Evolutionary conservation across 179 eudicot genomes (phyloP).

Genomic region (Amaranthus tricolor): DNA sequence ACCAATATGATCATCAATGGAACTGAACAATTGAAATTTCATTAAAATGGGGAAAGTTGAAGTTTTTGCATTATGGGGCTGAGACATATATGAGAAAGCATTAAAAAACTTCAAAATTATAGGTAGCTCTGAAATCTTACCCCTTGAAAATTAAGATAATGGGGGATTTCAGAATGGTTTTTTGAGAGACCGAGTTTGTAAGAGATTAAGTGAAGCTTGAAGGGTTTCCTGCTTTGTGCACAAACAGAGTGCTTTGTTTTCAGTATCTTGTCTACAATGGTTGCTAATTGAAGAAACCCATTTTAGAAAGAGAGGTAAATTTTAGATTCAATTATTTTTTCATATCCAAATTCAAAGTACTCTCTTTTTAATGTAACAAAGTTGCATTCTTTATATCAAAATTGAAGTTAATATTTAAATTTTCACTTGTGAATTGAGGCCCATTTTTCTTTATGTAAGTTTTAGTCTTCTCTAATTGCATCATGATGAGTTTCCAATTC

Average conservation of each 20-base stretch:
- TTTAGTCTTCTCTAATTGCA: not conserved
- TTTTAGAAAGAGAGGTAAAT: constrained; percentile 1
- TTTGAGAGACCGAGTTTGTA: not conserved
- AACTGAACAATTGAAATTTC: constrained; percentile 28
- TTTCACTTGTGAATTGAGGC: not conserved
- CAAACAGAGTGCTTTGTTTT: constrained; percentile 1
- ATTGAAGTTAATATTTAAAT: too few relatives aligned
- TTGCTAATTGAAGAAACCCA: constrained; percentile 15
- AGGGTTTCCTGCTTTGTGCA: not conserved
- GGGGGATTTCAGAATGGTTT: not conserved
- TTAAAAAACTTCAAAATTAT: constrained; percentile 25
- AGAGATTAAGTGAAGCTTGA: not conserved
- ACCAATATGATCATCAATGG: constrained; percentile 12
- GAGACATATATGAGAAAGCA: constrained; percentile 10
- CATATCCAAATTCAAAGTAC: not conserved
- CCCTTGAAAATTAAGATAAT: constrained; percentile 28
- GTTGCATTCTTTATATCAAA: not conserved
- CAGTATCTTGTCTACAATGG: constrained; percentile 12
- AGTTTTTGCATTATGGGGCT: constrained; percentile 17
- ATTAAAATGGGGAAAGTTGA: constrained; percentile 10
- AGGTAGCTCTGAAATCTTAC: constrained; percentile 33
- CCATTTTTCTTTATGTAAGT: not conserved
- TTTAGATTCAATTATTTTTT: not conserved
- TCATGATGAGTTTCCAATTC: not conserved
- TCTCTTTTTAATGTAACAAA: not conserved